Conservation (phyloP, 1,284 basidiomycete species). For the Schizophyllum commune region DNA sequence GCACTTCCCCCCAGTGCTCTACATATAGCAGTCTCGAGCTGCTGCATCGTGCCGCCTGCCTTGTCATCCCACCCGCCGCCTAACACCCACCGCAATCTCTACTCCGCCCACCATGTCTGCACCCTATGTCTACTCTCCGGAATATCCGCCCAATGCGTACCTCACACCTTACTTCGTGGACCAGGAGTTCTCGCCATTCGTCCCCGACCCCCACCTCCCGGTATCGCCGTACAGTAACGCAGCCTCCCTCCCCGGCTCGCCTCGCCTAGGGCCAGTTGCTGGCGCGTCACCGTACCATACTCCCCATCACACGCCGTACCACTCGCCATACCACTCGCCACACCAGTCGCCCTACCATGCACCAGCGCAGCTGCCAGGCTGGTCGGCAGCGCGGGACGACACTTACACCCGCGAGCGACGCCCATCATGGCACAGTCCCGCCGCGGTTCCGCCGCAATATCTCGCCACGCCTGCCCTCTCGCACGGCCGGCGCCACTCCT, state of each 20-base stretch:
- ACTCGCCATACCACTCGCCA: slow-evolving; percentile 1
- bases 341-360: slow-evolving; percentile 3
- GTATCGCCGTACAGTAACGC: slow-evolving; percentile 2
- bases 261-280: slow-evolving; percentile 1
- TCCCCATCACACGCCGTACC: slow-evolving; percentile 5
- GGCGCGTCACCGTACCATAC: slow-evolving; percentile 2
- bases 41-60: not conserved
- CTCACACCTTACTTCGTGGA: not conserved
- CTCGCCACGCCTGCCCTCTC: not conserved
- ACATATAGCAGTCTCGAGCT: not conserved
- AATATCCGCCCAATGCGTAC: slow-evolving; percentile 2
- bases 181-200: slow-evolving; percentile 2
- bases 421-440: slow-evolving; percentile 1
- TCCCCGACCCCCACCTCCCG: not conserved
- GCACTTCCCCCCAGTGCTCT: not conserved
- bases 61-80: not conserved
- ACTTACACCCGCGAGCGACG: not conserved
- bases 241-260: slow-evolving; percentile 16
- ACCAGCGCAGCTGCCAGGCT: slow-evolving; percentile 1
- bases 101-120: not conserved
- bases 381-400: not conserved
- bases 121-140: not conserved
- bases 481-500: not conserved
- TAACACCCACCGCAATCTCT: not conserved
- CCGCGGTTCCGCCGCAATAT: not conserved